A percentile compares a stretch with the other conserved stretches of the same genome.
Conservation (phyloP, 169 alveolate species). For the Plasmodium vinckei region DNA sequence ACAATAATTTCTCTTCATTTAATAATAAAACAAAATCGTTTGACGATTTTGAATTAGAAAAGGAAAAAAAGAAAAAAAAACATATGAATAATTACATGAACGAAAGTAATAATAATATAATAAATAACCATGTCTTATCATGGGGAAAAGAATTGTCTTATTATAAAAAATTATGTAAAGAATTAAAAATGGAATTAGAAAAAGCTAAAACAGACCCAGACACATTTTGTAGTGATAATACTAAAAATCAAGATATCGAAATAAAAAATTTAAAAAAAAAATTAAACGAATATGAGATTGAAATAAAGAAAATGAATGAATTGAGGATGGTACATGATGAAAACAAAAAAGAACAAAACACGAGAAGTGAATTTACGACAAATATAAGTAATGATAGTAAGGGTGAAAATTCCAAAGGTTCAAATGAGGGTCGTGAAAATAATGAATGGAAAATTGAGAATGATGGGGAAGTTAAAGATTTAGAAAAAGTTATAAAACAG, state of each 20-base stretch:
- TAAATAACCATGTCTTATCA: slow-evolving; percentile 44
- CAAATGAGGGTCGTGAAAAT: background rate
- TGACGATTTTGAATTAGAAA: slow-evolving; percentile 60
- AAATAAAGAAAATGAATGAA: slow-evolving; percentile 61
- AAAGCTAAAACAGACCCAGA: background rate
- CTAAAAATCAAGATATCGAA: slow-evolving; percentile 3
- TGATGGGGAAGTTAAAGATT: slow-evolving; percentile 22
- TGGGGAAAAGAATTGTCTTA: slow-evolving; percentile 67
- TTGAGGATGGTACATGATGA: slow-evolving; percentile 23
- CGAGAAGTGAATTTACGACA: background rate
- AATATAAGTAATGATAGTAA: slow-evolving; percentile 18
- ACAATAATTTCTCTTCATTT: slow-evolving; percentile 10
- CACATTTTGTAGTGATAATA: background rate
- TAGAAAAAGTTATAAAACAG: slow-evolving; percentile 22
- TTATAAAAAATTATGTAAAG: slow-evolving; percentile 67
- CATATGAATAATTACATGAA: background rate
- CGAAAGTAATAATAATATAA: slow-evolving; percentile 7
- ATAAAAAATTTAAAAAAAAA: slow-evolving; percentile 38
- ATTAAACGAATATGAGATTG: slow-evolving; percentile 51
- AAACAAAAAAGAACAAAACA: slow-evolving; percentile 5
- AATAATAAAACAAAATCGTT: slow-evolving; percentile 41
- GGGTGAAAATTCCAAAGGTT: background rate
- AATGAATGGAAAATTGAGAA: background rate
- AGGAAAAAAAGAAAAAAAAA: slow-evolving; percentile 28
- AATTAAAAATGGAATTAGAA: slow-evolving; percentile 54